phyloP scores from a whole-genome alignment of 2,329 filamentous ascomycete species.

The Colletotrichum liaoningense region DNA sequence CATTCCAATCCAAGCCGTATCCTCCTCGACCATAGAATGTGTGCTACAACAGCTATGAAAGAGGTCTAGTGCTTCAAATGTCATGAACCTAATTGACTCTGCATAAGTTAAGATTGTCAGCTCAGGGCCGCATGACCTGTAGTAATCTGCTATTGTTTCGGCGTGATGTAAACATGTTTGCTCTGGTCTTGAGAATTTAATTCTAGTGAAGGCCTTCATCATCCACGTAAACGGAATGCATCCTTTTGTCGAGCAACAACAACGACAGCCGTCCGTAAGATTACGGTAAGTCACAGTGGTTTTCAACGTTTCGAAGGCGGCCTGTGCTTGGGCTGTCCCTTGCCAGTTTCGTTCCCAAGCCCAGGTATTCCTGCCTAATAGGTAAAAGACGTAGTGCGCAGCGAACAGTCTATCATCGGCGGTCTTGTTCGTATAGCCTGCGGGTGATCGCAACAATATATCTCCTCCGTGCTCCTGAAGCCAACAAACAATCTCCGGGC shows the following conservation, averaged over 20 bases:
- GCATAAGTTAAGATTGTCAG: background rate
- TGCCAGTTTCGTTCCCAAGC: background rate
- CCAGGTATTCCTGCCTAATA: too few species aligned
- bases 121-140: background rate
- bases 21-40: fast-evolving
- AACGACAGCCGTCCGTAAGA: background rate
- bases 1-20: background rate
- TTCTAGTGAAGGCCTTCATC: background rate
- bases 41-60: background rate
- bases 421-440: background rate
- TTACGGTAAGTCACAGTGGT: background rate
- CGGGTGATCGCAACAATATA: background rate
- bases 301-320: background rate
- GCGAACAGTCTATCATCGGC: background rate
- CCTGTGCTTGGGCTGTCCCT: too few species aligned
- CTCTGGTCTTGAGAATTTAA: background rate
- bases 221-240: background rate
- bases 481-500: background rate
- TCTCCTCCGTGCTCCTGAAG: background rate
- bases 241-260: background rate
- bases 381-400: background rate
- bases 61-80: background rate
- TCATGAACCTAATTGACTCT: background rate
- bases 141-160: background rate
- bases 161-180: background rate